Percentiles rank a stretch among this genome's conserved stretches.
Conservation (phyloP, 2,329 filamentous ascomycete genomes). For the Purpureocillium lavendulum region DNA sequence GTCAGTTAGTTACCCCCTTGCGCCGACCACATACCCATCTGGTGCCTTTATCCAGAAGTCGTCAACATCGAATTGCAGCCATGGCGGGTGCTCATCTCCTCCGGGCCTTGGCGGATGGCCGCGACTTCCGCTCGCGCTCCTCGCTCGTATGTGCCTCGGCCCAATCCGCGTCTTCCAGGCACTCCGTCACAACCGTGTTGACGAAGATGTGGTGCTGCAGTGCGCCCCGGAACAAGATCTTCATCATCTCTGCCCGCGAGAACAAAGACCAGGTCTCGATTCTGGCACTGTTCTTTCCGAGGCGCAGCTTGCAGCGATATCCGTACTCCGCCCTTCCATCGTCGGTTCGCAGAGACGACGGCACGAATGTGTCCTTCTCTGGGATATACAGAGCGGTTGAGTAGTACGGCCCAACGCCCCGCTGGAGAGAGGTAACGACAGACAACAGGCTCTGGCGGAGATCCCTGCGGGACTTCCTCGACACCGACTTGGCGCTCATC, state of each 20-base stretch:
- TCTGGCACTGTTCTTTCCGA: conserved; percentile 33
- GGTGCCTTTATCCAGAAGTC: no score
- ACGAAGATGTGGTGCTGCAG: conserved; percentile 27
- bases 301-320: conserved; percentile 42
- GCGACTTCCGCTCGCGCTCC: conserved; percentile 5
- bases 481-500: conserved; percentile 39
- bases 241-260: conserved; percentile 38
- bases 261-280: conserved; percentile 45
- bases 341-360: conserved; percentile 29
- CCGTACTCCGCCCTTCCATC: conserved; percentile 40
- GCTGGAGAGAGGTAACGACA: conserved; percentile 46
- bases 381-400: conserved; percentile 36
- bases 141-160: conserved; percentile 11
- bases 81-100: conserved; percentile 9
- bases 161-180: conserved; percentile 27
- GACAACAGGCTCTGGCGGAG: conserved; percentile 40
- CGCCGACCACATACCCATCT: no score
- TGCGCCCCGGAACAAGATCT: conserved; percentile 37
- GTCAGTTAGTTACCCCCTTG: no score
- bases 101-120: conserved; percentile 9
- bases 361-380: conserved; percentile 33
- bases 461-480: conserved; percentile 38
- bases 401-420: conserved; percentile 45
- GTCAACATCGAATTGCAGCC: no score
- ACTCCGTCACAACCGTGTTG: conserved; percentile 29